Base-by-base conservation (phyloP, 305 asterid genomes). In the Solanum hybrid region DNA sequence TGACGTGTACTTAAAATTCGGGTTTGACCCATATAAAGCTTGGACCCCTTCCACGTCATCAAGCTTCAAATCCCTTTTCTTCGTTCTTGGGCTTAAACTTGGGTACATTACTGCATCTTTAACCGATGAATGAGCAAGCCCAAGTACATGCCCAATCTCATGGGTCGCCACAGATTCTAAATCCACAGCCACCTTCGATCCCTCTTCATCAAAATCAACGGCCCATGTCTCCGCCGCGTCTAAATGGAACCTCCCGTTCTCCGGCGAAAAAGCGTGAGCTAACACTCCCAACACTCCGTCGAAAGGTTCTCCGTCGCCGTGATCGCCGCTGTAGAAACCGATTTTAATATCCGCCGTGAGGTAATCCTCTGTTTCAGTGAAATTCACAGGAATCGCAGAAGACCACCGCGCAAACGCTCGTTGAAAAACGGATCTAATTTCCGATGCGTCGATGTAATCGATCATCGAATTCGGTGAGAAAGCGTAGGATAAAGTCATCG, bases 31-130 rank as follows among this genome's bases (percentile, higher is more conserved):
- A 74, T 97, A 97, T 51, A 97, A 18, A 0, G 96, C 96, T 84
- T 95, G 98, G 67, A 97, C 91, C 26, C 98, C 99, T 80, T 76
- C 93, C 94, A 96, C 97, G 91, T 97, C 99, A 94, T 97, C 99
- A 31, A 88, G 34, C 22, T 89, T 93, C 14, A 97, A 96, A 88
- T 92, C 97, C 93, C 93, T 94, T 91, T 96, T 97, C 92, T 90
- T 95, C 1, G 94, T 92, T 92, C 98, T 94, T 16, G 98, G 98
- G 77, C 94, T 92, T 92, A 97, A 79, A 90, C 94, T 96, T 79
- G 99, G 98, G 89, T 95, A 97, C 98, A 97, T 97, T 13, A 96
- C 92, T 46, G 99, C 96, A 77, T 95, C 96, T 88, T 94, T 95
- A 26, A 93, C 98, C 90, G 96, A 82, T 2, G 98, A 92, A 93